phyloP scores from a whole-genome alignment of 2,329 filamentous ascomycete species.

The Xylaria sp. region DNA sequence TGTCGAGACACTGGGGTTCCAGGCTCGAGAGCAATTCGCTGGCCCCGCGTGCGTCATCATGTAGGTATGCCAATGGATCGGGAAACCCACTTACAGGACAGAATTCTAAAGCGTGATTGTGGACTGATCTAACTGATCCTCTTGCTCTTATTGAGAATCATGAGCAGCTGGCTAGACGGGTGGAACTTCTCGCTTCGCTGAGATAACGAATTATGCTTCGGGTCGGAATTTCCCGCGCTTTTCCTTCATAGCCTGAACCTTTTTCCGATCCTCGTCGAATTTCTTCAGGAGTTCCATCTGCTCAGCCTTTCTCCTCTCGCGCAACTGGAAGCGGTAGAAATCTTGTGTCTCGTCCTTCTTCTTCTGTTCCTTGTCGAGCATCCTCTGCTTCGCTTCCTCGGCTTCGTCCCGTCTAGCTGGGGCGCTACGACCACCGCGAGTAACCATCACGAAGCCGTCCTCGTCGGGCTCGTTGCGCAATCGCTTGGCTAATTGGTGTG shows the following conservation, averaged over 20 bases:
- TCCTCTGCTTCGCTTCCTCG: conserved; percentile 66
- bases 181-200: not conserved
- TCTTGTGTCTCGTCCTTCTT: conserved; percentile 72
- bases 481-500: conserved; percentile 68
- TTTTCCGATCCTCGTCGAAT: conserved; percentile 81
- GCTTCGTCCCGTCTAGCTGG: conserved; percentile 79
- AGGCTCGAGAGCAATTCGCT: conserved; percentile 54
- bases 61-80: conserved; percentile 10
- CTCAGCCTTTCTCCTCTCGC: conserved; percentile 81
- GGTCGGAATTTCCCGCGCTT: conserved; percentile 70
- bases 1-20: conserved; percentile 30
- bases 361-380: conserved; percentile 71
- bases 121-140: not conserved
- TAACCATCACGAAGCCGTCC: conserved; percentile 95
- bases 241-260: conserved; percentile 75
- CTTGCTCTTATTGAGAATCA: not conserved
- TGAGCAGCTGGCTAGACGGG: not conserved
- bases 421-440: conserved; percentile 77
- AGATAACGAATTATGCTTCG: conserved; percentile 52
- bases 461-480: conserved; percentile 85
- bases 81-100: conserved; percentile 30
- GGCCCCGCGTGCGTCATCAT: conserved; percentile 67
- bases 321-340: conserved; percentile 86
- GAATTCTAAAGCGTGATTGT: not conserved
- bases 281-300: conserved; percentile 74